Conservation (phyloP, 495 filamentous ascomycete species). For the Aspergillus saccharolyticus region DNA sequence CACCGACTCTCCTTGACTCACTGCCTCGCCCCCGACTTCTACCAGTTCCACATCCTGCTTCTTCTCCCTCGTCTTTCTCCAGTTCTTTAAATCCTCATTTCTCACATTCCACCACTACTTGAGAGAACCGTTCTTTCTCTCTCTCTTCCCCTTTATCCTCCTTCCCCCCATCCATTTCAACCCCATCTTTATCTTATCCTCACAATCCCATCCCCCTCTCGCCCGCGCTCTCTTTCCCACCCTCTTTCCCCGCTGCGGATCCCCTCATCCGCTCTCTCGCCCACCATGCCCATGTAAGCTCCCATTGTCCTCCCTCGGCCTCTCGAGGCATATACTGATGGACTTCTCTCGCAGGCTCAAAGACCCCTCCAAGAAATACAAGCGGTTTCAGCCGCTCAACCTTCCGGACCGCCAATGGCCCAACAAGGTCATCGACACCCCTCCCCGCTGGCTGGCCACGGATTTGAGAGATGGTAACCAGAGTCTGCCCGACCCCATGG, state of each 20-base stretch:
- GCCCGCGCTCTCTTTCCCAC: background rate
- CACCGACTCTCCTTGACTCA: conserved; percentile 4
- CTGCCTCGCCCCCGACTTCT: background rate
- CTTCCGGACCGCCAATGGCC: conserved; percentile 93
- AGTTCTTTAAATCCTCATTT: background rate
- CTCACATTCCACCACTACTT: background rate
- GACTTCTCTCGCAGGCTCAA: conserved; percentile 62
- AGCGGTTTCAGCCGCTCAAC: conserved; percentile 67
- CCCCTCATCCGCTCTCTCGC: conserved; percentile 7
- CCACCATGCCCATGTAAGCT: conserved; percentile 39
- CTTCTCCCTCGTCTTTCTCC: background rate
- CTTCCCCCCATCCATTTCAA: background rate
- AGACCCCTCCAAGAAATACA: conserved; percentile 91
- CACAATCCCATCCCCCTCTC: background rate
- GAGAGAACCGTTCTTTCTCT: too few species aligned
- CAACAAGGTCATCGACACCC: conserved; percentile 63
- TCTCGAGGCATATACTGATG: background rate
- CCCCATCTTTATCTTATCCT: background rate
- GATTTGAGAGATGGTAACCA: conserved; percentile 88
- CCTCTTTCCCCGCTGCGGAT: conserved; percentile 19
- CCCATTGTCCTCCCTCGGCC: background rate
- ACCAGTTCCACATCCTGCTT: background rate
- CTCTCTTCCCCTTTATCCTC: background rate
- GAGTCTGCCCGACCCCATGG: conserved; percentile 84
- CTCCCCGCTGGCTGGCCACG: conserved; percentile 81